A percentile compares a stretch with the other conserved stretches of the same genome.
phyloP scores from a whole-genome alignment of 176 grass and related monocot genomes.

The Avena sativa region DNA sequence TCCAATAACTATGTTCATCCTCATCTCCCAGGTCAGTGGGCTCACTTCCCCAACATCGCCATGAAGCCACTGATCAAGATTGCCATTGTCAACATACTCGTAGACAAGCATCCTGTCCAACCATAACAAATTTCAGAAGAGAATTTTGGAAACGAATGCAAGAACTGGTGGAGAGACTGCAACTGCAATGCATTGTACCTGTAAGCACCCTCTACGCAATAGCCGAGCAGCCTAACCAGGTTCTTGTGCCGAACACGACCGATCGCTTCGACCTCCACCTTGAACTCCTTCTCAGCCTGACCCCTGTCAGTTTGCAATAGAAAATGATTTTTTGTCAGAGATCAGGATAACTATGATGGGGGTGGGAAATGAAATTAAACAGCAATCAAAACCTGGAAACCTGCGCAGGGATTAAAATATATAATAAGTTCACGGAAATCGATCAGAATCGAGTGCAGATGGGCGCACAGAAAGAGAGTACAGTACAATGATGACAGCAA shows the following conservation, averaged over 20 bases:
- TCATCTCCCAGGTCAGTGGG: conserved; percentile 86
- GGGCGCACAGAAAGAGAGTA: conserved; percentile 38
- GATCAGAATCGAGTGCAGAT: conserved; percentile 41
- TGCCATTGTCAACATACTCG: conserved; percentile 95
- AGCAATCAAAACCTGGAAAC: conserved; percentile 28
- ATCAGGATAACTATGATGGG: background rate
- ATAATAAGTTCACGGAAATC: conserved; percentile 31
- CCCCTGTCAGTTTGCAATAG: conserved; percentile 53
- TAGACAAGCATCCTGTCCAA: conserved; percentile 90
- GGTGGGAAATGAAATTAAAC: conserved; percentile 35
- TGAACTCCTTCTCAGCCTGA: conserved; percentile 99
- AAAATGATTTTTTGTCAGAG: background rate
- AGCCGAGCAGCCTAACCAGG: conserved; percentile 92
- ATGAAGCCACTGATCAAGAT: conserved; percentile 93
- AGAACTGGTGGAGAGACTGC: conserved; percentile 13
- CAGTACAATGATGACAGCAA: conserved; percentile 35
- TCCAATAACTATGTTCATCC: conserved; percentile 96
- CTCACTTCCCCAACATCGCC: conserved; percentile 81
- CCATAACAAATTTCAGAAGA: background rate
- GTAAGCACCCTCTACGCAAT: conserved; percentile 91
- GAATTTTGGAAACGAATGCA: background rate
- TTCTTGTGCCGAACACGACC: conserved; percentile 98
- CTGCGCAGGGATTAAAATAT: conserved; percentile 45
- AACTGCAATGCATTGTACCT: conserved; percentile 52
- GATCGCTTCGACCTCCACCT: conserved; percentile 90